Percentiles rank a stretch among this genome's conserved stretches.
phyloP scores from a whole-genome alignment of 192 early-diverging fungal species.

The Phlyctochytrium bullatum region DNA sequence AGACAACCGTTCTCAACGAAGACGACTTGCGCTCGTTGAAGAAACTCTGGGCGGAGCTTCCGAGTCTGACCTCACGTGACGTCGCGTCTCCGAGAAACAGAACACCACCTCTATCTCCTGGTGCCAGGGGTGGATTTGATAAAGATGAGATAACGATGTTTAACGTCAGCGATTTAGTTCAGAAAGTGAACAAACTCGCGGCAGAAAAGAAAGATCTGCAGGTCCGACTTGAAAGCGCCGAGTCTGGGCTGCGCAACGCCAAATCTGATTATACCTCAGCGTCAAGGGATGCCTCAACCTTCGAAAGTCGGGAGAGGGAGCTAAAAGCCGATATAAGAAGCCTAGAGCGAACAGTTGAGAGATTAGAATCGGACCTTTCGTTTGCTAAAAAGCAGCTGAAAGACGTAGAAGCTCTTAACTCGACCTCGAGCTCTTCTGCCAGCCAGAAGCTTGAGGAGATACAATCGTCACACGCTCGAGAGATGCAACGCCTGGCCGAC shows the following conservation, averaged over 20 bases:
- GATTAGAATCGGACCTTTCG: conserved; percentile 11
- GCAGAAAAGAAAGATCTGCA: conserved; percentile 10
- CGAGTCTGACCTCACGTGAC: background rate
- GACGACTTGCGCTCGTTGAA: background rate
- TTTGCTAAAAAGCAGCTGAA: conserved; percentile 2
- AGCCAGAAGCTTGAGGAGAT: conserved; percentile 15
- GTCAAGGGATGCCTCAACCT: background rate
- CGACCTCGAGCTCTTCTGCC: background rate
- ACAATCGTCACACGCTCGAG: conserved; percentile 7
- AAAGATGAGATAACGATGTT: conserved; percentile 7
- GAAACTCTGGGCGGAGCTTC: conserved; percentile 7
- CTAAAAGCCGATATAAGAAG: conserved; percentile 7
- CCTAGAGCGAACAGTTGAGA: conserved; percentile 5
- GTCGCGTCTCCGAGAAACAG: background rate
- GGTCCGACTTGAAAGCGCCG: background rate
- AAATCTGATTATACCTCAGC: conserved; percentile 13
- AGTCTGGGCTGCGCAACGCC: conserved; percentile 11
- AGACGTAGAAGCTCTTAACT: background rate
- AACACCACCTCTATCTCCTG: background rate
- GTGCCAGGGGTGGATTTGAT: background rate
- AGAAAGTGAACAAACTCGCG: conserved; percentile 12
- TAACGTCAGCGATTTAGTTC: conserved; percentile 10
- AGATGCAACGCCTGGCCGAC: conserved; percentile 19
- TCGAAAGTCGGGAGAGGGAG: conserved; percentile 15
- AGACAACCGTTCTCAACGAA: no score